These are phyloP conservation scores for Glycine tomentella DNA, from an alignment of 306 rosid species.

Conservation along the genomic window DNA sequence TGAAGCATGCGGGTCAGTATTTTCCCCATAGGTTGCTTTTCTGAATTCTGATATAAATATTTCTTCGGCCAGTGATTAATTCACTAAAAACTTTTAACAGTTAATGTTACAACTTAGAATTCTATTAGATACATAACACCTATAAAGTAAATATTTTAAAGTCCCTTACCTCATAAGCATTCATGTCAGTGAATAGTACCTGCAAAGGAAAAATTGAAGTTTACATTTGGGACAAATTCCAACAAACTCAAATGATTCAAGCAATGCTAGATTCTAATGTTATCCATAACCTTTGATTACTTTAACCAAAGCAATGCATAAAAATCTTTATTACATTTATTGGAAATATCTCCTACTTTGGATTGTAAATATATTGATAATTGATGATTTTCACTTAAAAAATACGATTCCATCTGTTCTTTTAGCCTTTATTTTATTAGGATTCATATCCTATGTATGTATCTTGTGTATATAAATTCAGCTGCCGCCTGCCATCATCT, in stretches of 20 bases:
- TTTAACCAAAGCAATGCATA: slow-evolving; percentile 4
- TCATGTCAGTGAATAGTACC: slow-evolving; percentile 92
- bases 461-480: no score
- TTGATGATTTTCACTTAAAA: neutral
- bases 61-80: slow-evolving; percentile 21
- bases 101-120: neutral
- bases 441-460: no score
- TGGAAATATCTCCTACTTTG: neutral
- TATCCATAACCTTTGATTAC: no score
- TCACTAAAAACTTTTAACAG: slow-evolving; percentile 11
- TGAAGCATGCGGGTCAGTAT: neutral
- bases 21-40: neutral
- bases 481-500: neutral
- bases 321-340: neutral
- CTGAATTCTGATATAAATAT: neutral
- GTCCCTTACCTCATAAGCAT: slow-evolving; percentile 82
- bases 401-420: neutral
- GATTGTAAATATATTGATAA: neutral
- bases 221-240: slow-evolving; percentile 4
- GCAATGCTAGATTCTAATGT: neutral
- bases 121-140: slow-evolving; percentile 17
- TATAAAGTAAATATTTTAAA: neutral
- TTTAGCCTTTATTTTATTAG: neutral
- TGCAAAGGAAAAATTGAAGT: slow-evolving; percentile 50
- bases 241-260: slow-evolving; percentile 29